Conservation (phyloP, 306 rosid genomes). For the Medicago arabica region DNA sequence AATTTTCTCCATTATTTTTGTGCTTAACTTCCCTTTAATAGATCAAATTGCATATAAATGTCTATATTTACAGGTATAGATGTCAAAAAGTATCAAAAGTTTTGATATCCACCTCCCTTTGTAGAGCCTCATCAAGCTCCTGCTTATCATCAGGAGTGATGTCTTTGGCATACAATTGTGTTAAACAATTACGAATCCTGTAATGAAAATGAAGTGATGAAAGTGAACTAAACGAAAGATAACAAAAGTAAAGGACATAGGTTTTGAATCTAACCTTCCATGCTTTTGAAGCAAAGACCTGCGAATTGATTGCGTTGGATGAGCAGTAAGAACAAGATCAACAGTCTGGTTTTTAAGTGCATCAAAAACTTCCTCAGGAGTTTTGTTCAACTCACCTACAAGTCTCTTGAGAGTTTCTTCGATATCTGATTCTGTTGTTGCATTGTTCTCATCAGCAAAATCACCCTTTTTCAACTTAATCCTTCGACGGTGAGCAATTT, state of each 20-base stretch:
- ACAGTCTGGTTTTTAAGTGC: constrained; percentile 95
- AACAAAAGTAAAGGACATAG: too few relatives aligned
- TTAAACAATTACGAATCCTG: constrained; percentile 78
- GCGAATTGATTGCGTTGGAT: constrained; percentile 96
- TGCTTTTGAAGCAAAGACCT: constrained; percentile 99
- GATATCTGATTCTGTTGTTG: constrained; percentile 94
- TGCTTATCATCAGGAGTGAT: constrained; percentile 88
- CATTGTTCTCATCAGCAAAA: constrained; percentile 82
- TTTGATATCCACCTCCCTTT: constrained; percentile 72
- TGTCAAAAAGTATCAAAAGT: constrained; percentile 11
- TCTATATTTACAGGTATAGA: too few relatives aligned
- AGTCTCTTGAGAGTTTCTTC: constrained; percentile 97
- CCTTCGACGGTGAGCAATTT: constrained; percentile 85
- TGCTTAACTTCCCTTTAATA: too few relatives aligned
- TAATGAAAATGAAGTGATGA: neutral
- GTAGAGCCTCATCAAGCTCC: constrained; percentile 95
- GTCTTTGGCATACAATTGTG: constrained; percentile 79
- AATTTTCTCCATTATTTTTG: too few relatives aligned
- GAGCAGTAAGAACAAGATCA: constrained; percentile 96
- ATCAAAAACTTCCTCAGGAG: constrained; percentile 96
- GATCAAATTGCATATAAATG: too few relatives aligned
- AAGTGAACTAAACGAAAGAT: too few relatives aligned
- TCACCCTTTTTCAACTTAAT: constrained; percentile 93
- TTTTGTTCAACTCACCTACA: constrained; percentile 68
- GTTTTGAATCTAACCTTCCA: constrained; percentile 67